phyloP scores from a whole-genome alignment of 1,284 basidiomycete species.

The Boletus holoroseus region DNA sequence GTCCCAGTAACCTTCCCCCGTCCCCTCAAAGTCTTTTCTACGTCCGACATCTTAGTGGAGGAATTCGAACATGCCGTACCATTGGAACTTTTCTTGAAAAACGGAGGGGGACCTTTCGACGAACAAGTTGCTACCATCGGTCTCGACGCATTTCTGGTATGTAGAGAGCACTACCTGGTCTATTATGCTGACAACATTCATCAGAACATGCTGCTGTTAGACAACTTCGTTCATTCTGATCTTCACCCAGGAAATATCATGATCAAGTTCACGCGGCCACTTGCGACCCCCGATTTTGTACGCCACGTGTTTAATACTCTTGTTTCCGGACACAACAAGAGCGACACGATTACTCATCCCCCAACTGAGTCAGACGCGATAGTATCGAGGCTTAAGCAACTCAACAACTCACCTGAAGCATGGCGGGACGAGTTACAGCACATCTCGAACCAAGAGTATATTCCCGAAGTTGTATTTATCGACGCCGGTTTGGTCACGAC shows the following conservation, averaged over 20 bases:
- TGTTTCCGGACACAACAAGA: constrained; percentile 31
- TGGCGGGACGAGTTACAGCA: constrained; percentile 72
- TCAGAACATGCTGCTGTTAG: constrained; percentile 95
- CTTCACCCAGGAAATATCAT: constrained; percentile 96
- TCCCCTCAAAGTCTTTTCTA: constrained; percentile 77
- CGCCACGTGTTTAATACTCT: constrained; percentile 48
- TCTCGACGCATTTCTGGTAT: constrained; percentile 89
- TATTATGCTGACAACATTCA: constrained; percentile 12
- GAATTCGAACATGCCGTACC: constrained; percentile 93
- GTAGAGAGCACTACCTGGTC: constrained; percentile 27
- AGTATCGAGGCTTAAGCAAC: constrained; percentile 59
- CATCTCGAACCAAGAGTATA: constrained; percentile 71
- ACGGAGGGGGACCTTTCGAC: constrained; percentile 90
- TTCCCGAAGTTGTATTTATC: constrained; percentile 93
- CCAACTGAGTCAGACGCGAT: constrained; percentile 56
- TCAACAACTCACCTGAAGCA: constrained; percentile 52
- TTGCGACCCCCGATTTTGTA: constrained; percentile 56
- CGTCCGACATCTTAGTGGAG: constrained; percentile 80
- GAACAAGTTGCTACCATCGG: constrained; percentile 88
- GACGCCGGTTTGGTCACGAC: constrained; percentile 94
- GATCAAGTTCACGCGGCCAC: constrained; percentile 89
- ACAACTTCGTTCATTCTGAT: constrained; percentile 98
- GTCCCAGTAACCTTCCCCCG: constrained; percentile 87
- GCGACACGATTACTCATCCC: constrained; percentile 34
- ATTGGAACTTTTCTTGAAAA: constrained; percentile 80